Evolutionary conservation across 345 rosid genomes (phyloP).

Genomic region (Eucalyptus tenuipes): DNA sequence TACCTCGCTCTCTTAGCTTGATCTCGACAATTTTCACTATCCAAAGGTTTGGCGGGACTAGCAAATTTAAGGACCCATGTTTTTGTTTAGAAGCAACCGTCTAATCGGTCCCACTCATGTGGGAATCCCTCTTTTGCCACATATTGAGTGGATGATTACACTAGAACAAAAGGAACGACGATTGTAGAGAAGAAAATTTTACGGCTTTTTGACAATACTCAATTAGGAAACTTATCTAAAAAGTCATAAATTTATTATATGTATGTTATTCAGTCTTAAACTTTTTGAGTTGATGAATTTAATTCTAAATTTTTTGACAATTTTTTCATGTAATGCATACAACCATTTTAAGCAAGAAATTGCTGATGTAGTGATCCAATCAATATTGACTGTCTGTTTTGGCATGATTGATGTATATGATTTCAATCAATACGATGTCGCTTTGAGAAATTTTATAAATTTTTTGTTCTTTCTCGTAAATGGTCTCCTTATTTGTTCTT

Average conservation of each 20-base stretch:
- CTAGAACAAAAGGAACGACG: background rate
- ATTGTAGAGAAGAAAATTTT: background rate
- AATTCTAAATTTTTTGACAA: background rate
- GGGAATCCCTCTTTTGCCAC: too few relatives aligned
- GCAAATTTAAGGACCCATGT: background rate
- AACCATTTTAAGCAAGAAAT: rapidly evolving
- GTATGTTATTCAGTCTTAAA: rapidly evolving
- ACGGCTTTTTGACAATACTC: background rate
- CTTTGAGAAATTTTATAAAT: background rate
- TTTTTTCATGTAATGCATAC: background rate
- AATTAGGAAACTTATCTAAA: background rate
- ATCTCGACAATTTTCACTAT: background rate
- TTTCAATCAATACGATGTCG: rapidly evolving
- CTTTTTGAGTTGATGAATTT: background rate
- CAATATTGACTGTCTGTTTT: rapidly evolving
- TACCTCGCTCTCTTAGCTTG: background rate
- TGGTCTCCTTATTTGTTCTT: background rate
- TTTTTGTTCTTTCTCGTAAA: background rate
- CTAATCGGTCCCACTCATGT: background rate
- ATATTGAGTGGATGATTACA: too few relatives aligned
- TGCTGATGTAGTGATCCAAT: rapidly evolving
- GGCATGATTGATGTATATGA: rapidly evolving
- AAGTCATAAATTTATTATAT: rapidly evolving
- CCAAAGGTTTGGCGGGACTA: background rate
- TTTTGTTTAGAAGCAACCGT: background rate